These are phyloP conservation scores for Coemansia sp. DNA, from an alignment of 192 early-diverging fungal genomes.

Conservation along the genomic window DNA sequence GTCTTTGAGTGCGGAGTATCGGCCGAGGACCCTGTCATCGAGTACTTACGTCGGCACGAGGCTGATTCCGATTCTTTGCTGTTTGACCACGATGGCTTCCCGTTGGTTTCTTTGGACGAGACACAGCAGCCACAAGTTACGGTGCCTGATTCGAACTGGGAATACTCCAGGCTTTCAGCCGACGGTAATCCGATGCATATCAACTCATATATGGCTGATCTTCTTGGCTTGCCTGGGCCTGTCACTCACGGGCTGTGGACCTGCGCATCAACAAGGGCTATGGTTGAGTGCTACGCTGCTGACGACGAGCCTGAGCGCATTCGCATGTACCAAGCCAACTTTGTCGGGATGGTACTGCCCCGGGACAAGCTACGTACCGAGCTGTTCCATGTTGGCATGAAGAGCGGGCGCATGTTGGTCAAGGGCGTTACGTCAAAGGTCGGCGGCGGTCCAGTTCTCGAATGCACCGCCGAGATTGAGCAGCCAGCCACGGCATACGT, in stretches of 20 bases:
- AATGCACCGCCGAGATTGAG: constrained; percentile 83
- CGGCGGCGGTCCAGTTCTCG: constrained; percentile 67
- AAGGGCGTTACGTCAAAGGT: constrained; percentile 82
- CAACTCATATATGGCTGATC: constrained; percentile 88
- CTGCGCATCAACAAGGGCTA: constrained; percentile 82
- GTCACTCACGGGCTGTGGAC: constrained; percentile 98
- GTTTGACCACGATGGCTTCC: constrained; percentile 73
- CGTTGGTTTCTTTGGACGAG: background rate
- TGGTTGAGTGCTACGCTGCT: constrained; percentile 87
- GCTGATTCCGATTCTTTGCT: constrained; percentile 66
- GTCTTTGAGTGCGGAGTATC: constrained; percentile 67
- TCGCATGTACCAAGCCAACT: constrained; percentile 73
- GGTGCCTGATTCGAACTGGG: constrained; percentile 75
- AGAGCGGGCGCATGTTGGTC: constrained; percentile 85
- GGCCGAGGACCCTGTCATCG: constrained; percentile 79
- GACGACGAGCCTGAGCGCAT: constrained; percentile 86
- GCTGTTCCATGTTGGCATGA: constrained; percentile 91
- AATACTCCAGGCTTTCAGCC: constrained; percentile 75
- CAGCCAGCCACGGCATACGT: constrained; percentile 89
- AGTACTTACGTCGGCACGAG: constrained; percentile 76
- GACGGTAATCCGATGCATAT: constrained; percentile 94
- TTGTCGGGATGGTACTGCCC: constrained; percentile 91
- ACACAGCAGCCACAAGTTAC: background rate
- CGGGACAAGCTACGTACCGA: constrained; percentile 80
- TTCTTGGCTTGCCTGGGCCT: constrained; percentile 82